phyloP scores from a whole-genome alignment of 73 alveolate genomes.

The Symbiodinium natans region DNA sequence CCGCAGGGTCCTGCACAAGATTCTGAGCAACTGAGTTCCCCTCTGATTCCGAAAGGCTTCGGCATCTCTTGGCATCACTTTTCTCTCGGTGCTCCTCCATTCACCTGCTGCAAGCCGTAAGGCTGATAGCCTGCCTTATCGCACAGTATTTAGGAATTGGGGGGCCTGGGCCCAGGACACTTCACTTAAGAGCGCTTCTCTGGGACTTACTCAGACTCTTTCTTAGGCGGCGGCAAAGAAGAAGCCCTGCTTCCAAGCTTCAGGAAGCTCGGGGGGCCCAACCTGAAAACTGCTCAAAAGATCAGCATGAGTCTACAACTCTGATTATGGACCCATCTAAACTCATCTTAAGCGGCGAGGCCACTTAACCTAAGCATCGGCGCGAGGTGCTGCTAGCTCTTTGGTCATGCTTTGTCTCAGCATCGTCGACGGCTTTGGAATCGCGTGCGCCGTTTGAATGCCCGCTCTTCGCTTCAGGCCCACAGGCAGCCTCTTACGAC shows the following conservation, averaged over 20 bases:
- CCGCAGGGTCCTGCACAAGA: constrained; percentile 95
- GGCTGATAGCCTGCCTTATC: constrained; percentile 88
- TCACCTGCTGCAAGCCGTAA: constrained; percentile 95
- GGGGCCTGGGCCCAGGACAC: background rate
- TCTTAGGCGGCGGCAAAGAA: constrained; percentile 73
- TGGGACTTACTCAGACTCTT: background rate
- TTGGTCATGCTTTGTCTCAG: too few species aligned
- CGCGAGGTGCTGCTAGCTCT: too few species aligned
- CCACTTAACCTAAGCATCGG: too few species aligned
- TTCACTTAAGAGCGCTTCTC: background rate
- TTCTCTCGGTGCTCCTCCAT: constrained; percentile 94
- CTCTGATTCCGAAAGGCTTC: background rate
- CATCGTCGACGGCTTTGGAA: too few species aligned
- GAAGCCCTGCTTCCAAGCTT: constrained; percentile 95
- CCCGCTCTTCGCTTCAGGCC: too few species aligned
- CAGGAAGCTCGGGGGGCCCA: constrained; percentile 86
- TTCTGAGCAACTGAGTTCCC: background rate
- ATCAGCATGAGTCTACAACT: too few species aligned
- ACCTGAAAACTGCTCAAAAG: background rate
- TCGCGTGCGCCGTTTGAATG: too few species aligned
- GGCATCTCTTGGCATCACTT: background rate
- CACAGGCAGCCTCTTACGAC: too few species aligned
- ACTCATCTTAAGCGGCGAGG: too few species aligned
- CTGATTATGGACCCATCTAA: too few species aligned
- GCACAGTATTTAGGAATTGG: background rate